Evolutionary conservation across 2,329 filamentous ascomycete genomes (phyloP), one percentile per base, ranked within the genome.

Genomic region (Fusarium incarnatum): DNA sequence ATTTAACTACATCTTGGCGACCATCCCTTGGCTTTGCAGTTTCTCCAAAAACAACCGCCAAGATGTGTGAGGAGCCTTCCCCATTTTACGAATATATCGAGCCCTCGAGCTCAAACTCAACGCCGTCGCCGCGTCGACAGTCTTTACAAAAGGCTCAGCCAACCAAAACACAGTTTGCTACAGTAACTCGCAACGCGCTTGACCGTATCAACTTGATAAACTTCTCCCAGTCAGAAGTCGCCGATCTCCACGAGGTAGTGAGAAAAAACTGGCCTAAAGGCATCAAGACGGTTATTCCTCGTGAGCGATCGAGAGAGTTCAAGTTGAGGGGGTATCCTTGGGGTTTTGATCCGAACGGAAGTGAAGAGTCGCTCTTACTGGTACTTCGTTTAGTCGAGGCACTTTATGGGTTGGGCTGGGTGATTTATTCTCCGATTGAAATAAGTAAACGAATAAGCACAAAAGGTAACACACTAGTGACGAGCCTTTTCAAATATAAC

Each of bases 161-260:
- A 5, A 45, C 22, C 12, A 55, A 25, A 13, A 52, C 20, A 6
- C 47, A 32, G 2, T 61, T 68, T 7, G 55, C 59, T 3, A 65
- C 59, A 0, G 48, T 71, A 6, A 49, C 47, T 6, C 27, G 65
- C 2, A 46, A 53, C n/a, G 30, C 15, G 0, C 18, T 49, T 5
- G 64, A 71, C 8, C 67, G 67, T 6, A 55, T 71, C 6, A 56
- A 32, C 1, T 30, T 71, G 3, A 53, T 68, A 7, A 71, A 55
- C 10, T 64, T 71, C 15, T 42, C 47, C 0, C 64, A 68, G n/a
- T 8, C 3, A 0, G 68, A 71, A 7, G 47, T 68, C 2, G 34
- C 50, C 11, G 34, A 32, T 2, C 13, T 71, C 3, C 50, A 68
- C 2, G 47, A 68, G 8, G 32, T 37, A 1, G 27, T 71, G 2